A percentile compares a stretch with the other conserved stretches of the same genome.
phyloP scores from a whole-genome alignment of 1,284 basidiomycete genomes.

The Afroboletus lepidellus region DNA sequence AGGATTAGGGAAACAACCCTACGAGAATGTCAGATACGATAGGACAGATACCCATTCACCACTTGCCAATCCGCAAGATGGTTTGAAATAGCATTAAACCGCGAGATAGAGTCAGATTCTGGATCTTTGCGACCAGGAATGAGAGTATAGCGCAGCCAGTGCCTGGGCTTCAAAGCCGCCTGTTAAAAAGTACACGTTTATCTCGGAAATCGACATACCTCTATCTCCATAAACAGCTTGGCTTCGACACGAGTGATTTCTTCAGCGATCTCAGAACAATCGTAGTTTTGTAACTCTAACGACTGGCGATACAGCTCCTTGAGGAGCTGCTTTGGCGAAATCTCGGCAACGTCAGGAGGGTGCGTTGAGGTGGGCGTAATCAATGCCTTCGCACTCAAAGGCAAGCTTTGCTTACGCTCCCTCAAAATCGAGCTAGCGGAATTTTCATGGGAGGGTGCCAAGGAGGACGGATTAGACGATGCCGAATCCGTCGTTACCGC shows the following conservation, averaged over 20 bases:
- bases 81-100: conserved; percentile 70
- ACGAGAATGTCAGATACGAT: conserved; percentile 8
- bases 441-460: conserved; percentile 22
- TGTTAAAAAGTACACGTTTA: conserved; percentile 6
- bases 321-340: conserved; percentile 52
- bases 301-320: conserved; percentile 59
- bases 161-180: conserved; percentile 55
- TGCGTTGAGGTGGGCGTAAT: conserved; percentile 21
- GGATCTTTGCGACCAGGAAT: conserved; percentile 63
- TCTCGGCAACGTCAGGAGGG: conserved; percentile 25
- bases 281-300: conserved; percentile 50
- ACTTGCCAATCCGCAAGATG: conserved; percentile 74
- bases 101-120: conserved; percentile 60
- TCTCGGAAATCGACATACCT: conserved; percentile 43
- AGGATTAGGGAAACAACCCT: conserved; percentile 80
- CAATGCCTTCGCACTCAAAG: conserved; percentile 45
- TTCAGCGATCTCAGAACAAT: conserved; percentile 66
- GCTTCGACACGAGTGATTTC: conserved; percentile 73
- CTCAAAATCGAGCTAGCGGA: conserved; percentile 32
- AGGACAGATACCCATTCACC: not conserved
- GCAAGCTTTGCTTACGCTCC: conserved; percentile 66
- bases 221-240: conserved; percentile 63
- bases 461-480: conserved; percentile 24
- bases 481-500: conserved; percentile 18
- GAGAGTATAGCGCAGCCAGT: conserved; percentile 77